Evolutionary conservation across 2,329 filamentous ascomycete species (phyloP), one percentile per base, ranked within the genome.

Genomic region (Ascochyta viciae-villosae): DNA sequence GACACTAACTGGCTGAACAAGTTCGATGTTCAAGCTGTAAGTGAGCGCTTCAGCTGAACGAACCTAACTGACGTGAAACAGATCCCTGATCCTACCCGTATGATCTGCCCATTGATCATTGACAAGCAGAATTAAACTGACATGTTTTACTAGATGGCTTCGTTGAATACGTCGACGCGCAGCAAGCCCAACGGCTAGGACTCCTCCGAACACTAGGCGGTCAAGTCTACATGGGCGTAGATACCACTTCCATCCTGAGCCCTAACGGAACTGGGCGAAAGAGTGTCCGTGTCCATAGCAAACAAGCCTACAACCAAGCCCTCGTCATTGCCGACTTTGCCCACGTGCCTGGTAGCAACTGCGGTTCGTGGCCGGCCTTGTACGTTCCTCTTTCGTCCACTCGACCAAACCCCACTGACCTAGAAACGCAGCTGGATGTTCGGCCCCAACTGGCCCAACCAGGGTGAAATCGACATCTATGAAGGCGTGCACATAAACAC

Each of bases 271-370:
- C 62, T 4, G 75, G 75, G 0, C 66, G 76, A 10, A 70, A 72
- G 38, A 76, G 73, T 44, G 71, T 77, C 3, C 66, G 76, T 5
- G 48, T 77, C 6, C 64, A 73, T 26, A 75, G 71, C 60, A 77
- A 76, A 51, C 64, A 54, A 27, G 63, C 72, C 0, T 78, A 76
- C 62, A 76, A 67, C 27, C 68, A 68, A 29, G 75, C 64, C 4
- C 67, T 78, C 16, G 62, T 77, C 58, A 77, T 78, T 16, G 73
- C 72, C 22, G 75, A 77, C 60, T 72, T 78, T 49, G 73, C 72
- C 1, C 76, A 77, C 42, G 71, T 77, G 10, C 75, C 76, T 2
- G 73, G 72, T 10, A 73, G 60, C 27, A 66, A 60, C 39, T 78
- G 76, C 46, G 76, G 76, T 6, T 64, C 67, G 4, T 78, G 76